These are phyloP conservation scores for Stenocarpella maydis DNA, from an alignment of 2,329 filamentous ascomycete species.

Conservation along the genomic window DNA sequence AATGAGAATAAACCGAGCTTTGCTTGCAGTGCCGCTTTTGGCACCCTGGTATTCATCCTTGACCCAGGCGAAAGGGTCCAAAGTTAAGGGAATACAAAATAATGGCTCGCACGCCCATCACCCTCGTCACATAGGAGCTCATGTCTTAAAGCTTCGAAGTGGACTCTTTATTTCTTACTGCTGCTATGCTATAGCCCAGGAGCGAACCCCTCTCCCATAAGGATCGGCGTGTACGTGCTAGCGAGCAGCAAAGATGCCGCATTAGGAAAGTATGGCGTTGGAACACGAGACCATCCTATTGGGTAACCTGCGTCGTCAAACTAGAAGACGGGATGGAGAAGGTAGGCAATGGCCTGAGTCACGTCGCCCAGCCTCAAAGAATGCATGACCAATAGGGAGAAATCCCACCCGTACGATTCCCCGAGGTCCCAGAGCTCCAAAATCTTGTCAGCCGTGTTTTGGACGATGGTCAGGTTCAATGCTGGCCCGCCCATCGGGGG, in stretches of 20 bases:
- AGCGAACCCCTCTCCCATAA: conserved; percentile 57
- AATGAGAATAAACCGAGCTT: neutral
- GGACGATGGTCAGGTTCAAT: conserved; percentile 47
- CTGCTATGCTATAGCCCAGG: conserved; percentile 43
- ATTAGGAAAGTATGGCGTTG: conserved; percentile 66
- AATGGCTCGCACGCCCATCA: neutral
- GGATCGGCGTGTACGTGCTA: conserved; percentile 46
- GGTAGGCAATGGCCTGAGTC: conserved; percentile 49
- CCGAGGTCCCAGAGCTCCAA: conserved; percentile 49
- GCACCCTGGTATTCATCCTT: neutral
- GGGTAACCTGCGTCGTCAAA: conserved; percentile 67
- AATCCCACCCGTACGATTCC: conserved; percentile 54
- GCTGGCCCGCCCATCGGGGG: conserved; percentile 46
- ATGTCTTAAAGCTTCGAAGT: neutral
- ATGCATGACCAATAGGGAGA: conserved; percentile 56
- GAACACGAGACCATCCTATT: conserved; percentile 58
- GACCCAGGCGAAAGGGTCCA: neutral
- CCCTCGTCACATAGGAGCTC: too few relatives aligned
- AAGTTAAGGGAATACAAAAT: neutral
- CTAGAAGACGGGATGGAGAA: conserved; percentile 58
- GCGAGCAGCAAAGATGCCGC: conserved; percentile 58
- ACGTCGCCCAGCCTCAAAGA: conserved; percentile 50
- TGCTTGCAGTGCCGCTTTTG: neutral
- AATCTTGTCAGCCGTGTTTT: conserved; percentile 50
- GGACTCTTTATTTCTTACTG: neutral